Percentiles rank a stretch among this genome's conserved stretches.
Conservation (phyloP, 108 stramenopile genomes). For the Fistulifera solaris region DNA sequence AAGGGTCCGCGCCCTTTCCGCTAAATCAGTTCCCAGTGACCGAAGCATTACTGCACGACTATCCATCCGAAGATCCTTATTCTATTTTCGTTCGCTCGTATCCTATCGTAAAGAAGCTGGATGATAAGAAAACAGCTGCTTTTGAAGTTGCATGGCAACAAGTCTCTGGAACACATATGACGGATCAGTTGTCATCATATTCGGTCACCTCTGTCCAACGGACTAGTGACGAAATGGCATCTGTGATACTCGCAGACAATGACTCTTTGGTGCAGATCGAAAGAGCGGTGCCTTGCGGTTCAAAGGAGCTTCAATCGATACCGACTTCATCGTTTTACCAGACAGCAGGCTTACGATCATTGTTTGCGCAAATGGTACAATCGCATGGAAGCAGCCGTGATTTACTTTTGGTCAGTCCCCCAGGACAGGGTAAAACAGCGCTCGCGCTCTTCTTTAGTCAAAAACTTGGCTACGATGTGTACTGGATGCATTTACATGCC, state of each 20-base stretch:
- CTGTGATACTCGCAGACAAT: conserved; percentile 1
- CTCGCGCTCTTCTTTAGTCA: conserved; percentile 8
- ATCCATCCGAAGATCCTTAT: conserved; percentile 8
- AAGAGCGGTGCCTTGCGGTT: background rate
- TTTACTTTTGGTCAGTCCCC: conserved; percentile 52
- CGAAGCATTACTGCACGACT: conserved; percentile 8
- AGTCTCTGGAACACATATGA: no score
- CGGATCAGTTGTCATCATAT: background rate
- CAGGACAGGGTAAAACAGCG: conserved; percentile 66
- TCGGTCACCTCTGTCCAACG: conserved; percentile 5
- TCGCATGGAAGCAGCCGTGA: conserved; percentile 40
- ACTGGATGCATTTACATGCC: conserved; percentile 52
- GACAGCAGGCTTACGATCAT: background rate
- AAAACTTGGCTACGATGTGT: conserved; percentile 30
- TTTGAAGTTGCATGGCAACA: no score
- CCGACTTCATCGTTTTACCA: background rate
- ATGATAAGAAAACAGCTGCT: background rate
- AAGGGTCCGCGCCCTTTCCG: conserved; percentile 5
- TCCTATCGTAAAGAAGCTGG: conserved; percentile 1
- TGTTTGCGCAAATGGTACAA: conserved; percentile 21
- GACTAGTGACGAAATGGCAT: background rate
- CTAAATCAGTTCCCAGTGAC: conserved; percentile 3
- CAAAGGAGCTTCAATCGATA: no score
- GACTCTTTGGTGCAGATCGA: no score
- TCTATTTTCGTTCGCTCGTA: conserved; percentile 5